A percentile compares a stretch with the other conserved stretches of the same genome.
These are phyloP conservation scores for Rhododendron vialii DNA, from an alignment of 148 eudicot species.

Conservation along the genomic window DNA sequence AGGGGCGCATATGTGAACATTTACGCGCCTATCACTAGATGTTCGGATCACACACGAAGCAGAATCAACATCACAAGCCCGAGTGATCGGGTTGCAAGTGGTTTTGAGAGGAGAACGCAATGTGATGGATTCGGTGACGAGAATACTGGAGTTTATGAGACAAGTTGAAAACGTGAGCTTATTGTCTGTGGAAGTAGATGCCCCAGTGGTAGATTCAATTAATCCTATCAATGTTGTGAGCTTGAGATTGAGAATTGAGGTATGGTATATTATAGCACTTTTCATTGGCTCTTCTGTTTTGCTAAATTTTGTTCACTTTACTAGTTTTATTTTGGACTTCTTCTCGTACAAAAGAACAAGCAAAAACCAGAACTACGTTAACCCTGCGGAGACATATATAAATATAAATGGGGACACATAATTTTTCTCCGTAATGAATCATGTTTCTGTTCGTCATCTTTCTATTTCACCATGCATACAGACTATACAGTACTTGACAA, in stretches of 20 bases:
- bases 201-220: not conserved
- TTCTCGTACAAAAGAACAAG: no score
- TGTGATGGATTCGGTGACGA: constrained; percentile 42
- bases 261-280: not conserved
- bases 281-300: not conserved
- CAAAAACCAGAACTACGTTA: no score
- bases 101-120: constrained; percentile 28
- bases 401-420: no score
- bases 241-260: constrained; percentile 24
- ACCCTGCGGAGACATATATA: no score
- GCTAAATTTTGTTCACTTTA: not conserved
- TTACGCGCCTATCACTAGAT: no score
- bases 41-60: constrained; percentile 28
- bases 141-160: constrained; percentile 52
- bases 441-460: no score
- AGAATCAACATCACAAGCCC: constrained; percentile 44
- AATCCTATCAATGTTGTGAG: constrained; percentile 20
- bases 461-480: no score
- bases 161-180: constrained; percentile 32
- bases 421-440: no score
- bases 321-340: not conserved
- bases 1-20: no score
- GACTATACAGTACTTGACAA: no score
- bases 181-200: constrained; percentile 46
- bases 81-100: constrained; percentile 48